phyloP scores from a whole-genome alignment of 371 early-diverging fungal species.

The Thermomucor indicae-seudaticae region DNA sequence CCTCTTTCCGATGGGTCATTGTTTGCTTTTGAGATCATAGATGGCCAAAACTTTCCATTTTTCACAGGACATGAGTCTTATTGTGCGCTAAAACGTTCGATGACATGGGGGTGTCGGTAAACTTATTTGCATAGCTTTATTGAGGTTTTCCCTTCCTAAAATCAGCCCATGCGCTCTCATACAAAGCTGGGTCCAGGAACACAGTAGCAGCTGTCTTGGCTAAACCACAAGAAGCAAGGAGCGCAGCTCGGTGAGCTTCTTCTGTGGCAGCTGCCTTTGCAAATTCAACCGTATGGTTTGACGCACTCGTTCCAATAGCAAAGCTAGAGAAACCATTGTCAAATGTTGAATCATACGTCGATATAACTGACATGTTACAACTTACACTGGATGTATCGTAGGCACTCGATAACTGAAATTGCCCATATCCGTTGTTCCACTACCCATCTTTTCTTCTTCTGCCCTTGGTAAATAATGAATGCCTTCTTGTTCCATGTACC shows the following conservation, averaged over 20 bases:
- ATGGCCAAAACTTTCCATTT: no score
- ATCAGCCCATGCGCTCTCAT: slow-evolving; percentile 2
- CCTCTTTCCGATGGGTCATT: no score
- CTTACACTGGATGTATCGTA: slow-evolving; percentile 26
- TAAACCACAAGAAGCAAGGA: slow-evolving; percentile 7
- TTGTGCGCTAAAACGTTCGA: no score
- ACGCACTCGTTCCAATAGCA: not conserved
- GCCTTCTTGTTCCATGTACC: slow-evolving; percentile 47
- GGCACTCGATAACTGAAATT: slow-evolving; percentile 51
- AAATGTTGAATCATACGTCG: no score
- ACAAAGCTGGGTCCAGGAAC: not conserved
- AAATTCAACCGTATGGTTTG: slow-evolving; percentile 60
- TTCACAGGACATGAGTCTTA: no score
- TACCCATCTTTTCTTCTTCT: slow-evolving; percentile 30
- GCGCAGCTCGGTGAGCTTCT: slow-evolving; percentile 55
- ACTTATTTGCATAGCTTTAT: no score
- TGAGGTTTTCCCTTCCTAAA: slow-evolving; percentile 2
- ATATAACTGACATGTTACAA: not conserved
- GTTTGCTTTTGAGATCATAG: no score
- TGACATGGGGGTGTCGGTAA: no score
- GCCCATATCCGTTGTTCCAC: slow-evolving; percentile 74
- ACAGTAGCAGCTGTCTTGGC: slow-evolving; percentile 8
- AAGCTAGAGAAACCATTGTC: no score
- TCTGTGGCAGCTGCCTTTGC: slow-evolving; percentile 51
- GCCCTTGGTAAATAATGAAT: slow-evolving; percentile 26